phyloP scores from a whole-genome alignment of 2,329 filamentous ascomycete species.

The Phyllosticta capitalensis region DNA sequence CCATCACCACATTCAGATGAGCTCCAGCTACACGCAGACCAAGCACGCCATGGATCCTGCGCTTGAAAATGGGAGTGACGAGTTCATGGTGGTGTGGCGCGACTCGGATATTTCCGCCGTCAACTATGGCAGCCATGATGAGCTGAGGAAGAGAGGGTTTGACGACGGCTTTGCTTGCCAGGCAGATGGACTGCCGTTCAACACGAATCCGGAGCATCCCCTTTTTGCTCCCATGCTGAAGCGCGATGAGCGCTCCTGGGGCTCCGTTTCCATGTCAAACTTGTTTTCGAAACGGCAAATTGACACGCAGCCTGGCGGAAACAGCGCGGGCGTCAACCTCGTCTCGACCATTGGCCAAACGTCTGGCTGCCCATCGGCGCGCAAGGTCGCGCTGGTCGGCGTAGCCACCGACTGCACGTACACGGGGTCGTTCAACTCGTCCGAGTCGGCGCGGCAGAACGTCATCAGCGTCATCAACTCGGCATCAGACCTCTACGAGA shows the following conservation, averaged over 20 bases:
- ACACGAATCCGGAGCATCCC: constrained; percentile 61
- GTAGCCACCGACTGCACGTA: constrained; percentile 92
- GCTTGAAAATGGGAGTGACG: constrained; percentile 47
- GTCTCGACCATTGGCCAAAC: constrained; percentile 69
- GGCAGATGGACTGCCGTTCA: constrained; percentile 72
- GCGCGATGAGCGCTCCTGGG: constrained; percentile 46
- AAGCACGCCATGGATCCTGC: constrained; percentile 63
- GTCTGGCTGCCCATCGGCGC: constrained; percentile 76
- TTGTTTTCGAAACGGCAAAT: constrained; percentile 62
- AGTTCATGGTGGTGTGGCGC: constrained; percentile 84
- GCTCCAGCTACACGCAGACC: constrained; percentile 62
- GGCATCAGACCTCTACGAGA: constrained; percentile 81
- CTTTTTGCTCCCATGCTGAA: constrained; percentile 47
- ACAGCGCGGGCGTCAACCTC: constrained; percentile 72
- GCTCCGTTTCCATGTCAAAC: constrained; percentile 50
- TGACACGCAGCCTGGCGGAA: constrained; percentile 61
- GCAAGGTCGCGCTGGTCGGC: constrained; percentile 83
- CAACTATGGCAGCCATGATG: constrained; percentile 40
- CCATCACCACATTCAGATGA: constrained; percentile 77
- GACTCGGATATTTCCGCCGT: constrained; percentile 66
- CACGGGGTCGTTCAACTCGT: constrained; percentile 58
- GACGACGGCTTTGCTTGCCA: constrained; percentile 48
- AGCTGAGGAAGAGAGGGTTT: constrained; percentile 52
- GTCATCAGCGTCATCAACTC: constrained; percentile 77
- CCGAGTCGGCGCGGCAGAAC: constrained; percentile 57